Evolutionary conservation across 306 rosid genomes (phyloP).

Genomic region (Carpinus viminea): DNA sequence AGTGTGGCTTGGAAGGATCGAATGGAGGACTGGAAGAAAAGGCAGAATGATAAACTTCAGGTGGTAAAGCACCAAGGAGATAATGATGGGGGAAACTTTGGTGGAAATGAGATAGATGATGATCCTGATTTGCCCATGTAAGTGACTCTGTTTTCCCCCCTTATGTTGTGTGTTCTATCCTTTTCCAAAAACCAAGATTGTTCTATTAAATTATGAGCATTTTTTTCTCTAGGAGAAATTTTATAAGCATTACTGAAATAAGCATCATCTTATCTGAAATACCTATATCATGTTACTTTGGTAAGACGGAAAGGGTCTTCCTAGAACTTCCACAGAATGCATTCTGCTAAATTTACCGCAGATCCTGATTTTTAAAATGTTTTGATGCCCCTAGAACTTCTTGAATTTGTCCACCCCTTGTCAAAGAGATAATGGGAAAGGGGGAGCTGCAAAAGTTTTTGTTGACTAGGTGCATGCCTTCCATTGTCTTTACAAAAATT

Average conservation of each 20-base stretch:
- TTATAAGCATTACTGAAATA: neutral
- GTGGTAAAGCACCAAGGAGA: conserved; percentile 87
- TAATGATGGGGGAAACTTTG: conserved; percentile 46
- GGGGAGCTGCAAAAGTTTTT: neutral
- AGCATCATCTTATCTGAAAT: neutral
- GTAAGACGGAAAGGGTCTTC: neutral
- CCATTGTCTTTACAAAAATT: neutral
- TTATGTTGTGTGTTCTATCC: neutral
- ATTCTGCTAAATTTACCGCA: neutral
- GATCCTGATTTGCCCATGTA: conserved; percentile 91
- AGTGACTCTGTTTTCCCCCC: conserved; percentile 18
- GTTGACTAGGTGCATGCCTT: neutral
- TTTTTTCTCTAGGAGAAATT: neutral
- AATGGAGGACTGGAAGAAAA: conserved; percentile 95
- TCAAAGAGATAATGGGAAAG: neutral
- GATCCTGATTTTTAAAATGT: neutral
- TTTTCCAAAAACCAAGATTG: neutral
- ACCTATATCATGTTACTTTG: neutral
- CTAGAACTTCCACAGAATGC: neutral
- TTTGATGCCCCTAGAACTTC: neutral
- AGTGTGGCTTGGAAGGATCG: conserved; percentile 97
- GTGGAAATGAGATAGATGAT: conserved; percentile 61
- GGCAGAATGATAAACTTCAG: conserved; percentile 85
- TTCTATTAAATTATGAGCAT: neutral
- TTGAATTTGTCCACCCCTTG: neutral